A percentile compares a stretch with the other conserved stretches of the same genome.
Evolutionary conservation across 495 filamentous ascomycete genomes (phyloP).

Genomic region (Talaromyces adpressus): DNA sequence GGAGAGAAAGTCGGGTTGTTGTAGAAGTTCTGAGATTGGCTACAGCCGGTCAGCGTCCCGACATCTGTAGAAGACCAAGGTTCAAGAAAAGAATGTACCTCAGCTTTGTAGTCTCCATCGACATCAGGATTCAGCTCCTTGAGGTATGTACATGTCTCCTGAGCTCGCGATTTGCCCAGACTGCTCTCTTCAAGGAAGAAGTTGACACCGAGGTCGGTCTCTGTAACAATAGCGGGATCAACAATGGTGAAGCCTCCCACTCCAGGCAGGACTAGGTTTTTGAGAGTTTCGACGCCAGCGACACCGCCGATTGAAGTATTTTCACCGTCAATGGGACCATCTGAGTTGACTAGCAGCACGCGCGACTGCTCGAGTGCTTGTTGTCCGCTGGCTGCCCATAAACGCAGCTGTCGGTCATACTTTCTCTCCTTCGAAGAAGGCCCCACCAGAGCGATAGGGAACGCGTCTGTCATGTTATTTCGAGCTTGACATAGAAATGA

Average conservation of each 20-base stretch:
- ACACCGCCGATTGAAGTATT: conserved; percentile 57
- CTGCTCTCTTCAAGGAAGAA: conserved; percentile 85
- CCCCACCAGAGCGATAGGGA: conserved; percentile 35
- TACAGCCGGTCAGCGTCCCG: conserved; percentile 10
- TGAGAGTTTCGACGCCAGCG: conserved; percentile 85
- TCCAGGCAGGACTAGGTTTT: conserved; percentile 92
- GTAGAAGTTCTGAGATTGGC: conserved; percentile 32
- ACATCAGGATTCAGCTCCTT: conserved; percentile 96
- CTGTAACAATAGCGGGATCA: conserved; percentile 67
- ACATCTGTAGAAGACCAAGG: background rate
- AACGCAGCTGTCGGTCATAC: conserved; percentile 90
- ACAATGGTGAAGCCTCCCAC: conserved; percentile 93
- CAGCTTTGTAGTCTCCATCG: conserved; percentile 52
- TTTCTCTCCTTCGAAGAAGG: conserved; percentile 85
- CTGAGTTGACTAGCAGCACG: conserved; percentile 77
- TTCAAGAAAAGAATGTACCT: conserved; percentile 18
- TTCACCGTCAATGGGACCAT: conserved; percentile 31
- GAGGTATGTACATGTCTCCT: conserved; percentile 66
- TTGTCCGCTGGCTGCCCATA: conserved; percentile 94
- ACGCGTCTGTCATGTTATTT: conserved; percentile 28
- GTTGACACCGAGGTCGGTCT: conserved; percentile 86
- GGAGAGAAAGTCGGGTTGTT: conserved; percentile 37
- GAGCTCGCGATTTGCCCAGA: conserved; percentile 73
- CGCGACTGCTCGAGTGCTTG: conserved; percentile 83
- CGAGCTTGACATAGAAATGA: background rate